Conservation (phyloP, 2,329 filamentous ascomycete genomes). For the Fusarium tanahbumbuense region DNA sequence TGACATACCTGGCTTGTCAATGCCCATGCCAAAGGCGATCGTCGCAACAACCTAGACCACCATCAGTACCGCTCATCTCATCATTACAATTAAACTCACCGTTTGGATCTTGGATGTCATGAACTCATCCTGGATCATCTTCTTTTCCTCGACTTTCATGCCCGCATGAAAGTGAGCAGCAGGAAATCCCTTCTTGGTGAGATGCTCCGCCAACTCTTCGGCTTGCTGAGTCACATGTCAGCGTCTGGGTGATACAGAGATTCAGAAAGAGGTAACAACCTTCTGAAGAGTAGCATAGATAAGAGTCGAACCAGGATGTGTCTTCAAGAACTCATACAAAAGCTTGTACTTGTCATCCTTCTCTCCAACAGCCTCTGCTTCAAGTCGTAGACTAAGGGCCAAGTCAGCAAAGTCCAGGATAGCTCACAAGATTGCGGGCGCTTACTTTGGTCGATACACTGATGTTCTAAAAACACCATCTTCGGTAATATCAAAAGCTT, state of each 20-base stretch:
- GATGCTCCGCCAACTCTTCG: constrained; percentile 54
- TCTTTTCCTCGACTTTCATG: constrained; percentile 59
- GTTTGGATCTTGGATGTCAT: constrained; percentile 58
- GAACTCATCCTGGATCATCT: constrained; percentile 62
- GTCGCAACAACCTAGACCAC: constrained; percentile 55
- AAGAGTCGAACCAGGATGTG: constrained; percentile 66
- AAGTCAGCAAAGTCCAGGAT: neutral
- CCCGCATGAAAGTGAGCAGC: constrained; percentile 63
- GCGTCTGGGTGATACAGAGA: neutral
- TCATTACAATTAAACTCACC: constrained; percentile 15
- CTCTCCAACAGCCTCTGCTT: constrained; percentile 57
- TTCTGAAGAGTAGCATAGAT: constrained; percentile 71
- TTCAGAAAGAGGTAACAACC: constrained; percentile 25
- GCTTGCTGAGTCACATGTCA: constrained; percentile 53
- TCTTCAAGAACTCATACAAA: constrained; percentile 60
- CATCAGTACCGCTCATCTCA: neutral
- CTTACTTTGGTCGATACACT: constrained; percentile 66
- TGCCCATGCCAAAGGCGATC: constrained; percentile 71
- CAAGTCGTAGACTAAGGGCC: constrained; percentile 58
- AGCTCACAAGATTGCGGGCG: rapidly evolving
- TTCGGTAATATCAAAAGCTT: constrained; percentile 60
- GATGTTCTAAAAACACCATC: constrained; percentile 67
- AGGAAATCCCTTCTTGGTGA: constrained; percentile 55
- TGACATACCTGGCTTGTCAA: constrained; percentile 59
- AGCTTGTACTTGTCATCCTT: constrained; percentile 60